A percentile compares a stretch with the other conserved stretches of the same genome.
These are phyloP conservation scores for Sporothrix luriei DNA, from an alignment of 2,329 filamentous ascomycete species.

Conservation along the genomic window DNA sequence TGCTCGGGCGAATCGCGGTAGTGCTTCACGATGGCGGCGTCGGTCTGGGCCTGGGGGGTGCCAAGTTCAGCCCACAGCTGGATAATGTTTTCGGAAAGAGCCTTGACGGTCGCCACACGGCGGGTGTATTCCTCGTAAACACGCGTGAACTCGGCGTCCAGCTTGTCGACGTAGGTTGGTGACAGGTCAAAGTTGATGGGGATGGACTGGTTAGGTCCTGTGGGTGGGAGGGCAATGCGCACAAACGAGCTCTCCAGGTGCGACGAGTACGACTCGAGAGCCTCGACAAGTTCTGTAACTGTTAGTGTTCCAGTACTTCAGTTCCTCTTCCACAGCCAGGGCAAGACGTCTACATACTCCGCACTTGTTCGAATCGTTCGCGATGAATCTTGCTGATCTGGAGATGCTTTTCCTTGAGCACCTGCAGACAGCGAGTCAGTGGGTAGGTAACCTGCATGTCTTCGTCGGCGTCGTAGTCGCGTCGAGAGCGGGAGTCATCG, in stretches of 20 bases:
- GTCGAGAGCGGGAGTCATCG: conserved; percentile 69
- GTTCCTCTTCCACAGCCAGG: too few species aligned
- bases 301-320: background rate
- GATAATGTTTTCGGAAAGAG: conserved; percentile 80
- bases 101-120: conserved; percentile 74
- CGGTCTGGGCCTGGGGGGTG: conserved; percentile 89
- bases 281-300: conserved; percentile 78
- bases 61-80: conserved; percentile 95
- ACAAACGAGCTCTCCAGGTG: conserved; percentile 91
- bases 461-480: conserved; percentile 59
- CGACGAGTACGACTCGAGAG: conserved; percentile 92
- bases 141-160: conserved; percentile 88
- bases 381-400: conserved; percentile 80
- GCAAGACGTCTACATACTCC: conserved; percentile 63
- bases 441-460: conserved; percentile 80
- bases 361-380: conserved; percentile 93
- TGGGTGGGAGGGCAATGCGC: conserved; percentile 80
- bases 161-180: conserved; percentile 77
- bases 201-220: conserved; percentile 72
- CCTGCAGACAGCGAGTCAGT: conserved; percentile 74
- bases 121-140: conserved; percentile 96
- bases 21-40: conserved; percentile 81
- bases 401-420: conserved; percentile 81
- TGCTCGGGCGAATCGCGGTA: conserved; percentile 92
- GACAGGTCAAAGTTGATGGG: conserved; percentile 91